Conservation (phyloP, 495 filamentous ascomycete genomes). For the Rostrohypoxylon terebratum region DNA sequence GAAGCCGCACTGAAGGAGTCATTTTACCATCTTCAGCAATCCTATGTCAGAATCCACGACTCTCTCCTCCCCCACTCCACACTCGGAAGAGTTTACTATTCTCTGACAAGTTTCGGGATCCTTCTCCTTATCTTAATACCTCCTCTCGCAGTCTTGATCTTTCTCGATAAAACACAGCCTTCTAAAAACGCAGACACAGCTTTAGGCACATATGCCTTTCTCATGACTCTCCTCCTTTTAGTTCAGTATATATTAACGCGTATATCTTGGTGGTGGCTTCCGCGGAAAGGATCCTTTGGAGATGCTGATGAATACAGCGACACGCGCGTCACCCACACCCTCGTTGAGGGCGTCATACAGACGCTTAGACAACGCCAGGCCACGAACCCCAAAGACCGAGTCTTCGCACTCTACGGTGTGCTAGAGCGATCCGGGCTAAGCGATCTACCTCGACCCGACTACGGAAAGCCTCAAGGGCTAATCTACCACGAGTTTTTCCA, state of each 20-base stretch:
- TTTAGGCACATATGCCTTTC: background rate
- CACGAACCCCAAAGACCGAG: background rate
- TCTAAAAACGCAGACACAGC: background rate
- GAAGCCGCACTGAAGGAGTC: background rate
- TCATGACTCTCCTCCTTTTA: background rate
- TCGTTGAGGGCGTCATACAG: constrained; percentile 6
- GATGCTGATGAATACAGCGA: constrained; percentile 1
- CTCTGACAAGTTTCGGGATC: background rate
- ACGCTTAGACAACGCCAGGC: background rate
- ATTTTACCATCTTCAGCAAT: constrained; percentile 2
- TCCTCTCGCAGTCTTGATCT: background rate
- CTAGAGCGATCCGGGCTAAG: background rate
- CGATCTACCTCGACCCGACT: background rate
- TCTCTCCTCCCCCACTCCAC: background rate
- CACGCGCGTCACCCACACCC: background rate
- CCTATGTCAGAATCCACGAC: background rate
- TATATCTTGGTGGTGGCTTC: constrained; percentile 4
- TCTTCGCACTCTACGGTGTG: background rate
- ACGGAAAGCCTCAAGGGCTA: background rate
- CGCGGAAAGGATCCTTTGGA: background rate
- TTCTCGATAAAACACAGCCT: background rate
- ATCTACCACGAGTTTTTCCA: constrained; percentile 5
- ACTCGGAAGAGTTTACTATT: background rate
- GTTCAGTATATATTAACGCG: background rate
- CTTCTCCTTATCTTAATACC: background rate